Conservation (phyloP, 306 rosid species). For the Alnus rubra region DNA sequence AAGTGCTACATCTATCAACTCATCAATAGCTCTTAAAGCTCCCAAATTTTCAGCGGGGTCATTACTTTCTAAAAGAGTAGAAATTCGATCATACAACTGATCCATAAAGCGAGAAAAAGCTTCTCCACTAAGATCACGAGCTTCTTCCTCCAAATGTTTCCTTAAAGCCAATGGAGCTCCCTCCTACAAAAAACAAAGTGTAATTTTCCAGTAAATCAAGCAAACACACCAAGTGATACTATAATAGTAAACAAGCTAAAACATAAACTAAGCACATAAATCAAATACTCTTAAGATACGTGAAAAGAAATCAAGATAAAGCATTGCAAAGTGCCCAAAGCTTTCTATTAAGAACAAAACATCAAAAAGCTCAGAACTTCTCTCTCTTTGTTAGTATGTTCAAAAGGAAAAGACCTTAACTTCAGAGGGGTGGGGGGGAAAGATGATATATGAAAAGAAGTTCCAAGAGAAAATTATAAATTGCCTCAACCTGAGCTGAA, state of each 20-base stretch:
- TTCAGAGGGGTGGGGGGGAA: neutral
- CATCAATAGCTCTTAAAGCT: constrained; percentile 94
- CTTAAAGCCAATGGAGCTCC: constrained; percentile 78
- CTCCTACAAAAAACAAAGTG: constrained; percentile 43
- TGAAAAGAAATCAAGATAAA: neutral
- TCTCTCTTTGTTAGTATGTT: neutral
- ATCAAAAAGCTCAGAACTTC: neutral
- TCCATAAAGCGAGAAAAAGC: constrained; percentile 93
- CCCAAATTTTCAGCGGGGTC: constrained; percentile 89
- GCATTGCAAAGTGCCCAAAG: neutral
- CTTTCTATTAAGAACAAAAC: neutral
- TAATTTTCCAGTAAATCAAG: neutral
- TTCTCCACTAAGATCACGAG: constrained; percentile 92
- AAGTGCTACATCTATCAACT: constrained; percentile 86
- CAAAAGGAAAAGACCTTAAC: neutral
- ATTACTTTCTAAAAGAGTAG: constrained; percentile 68
- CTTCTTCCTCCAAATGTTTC: constrained; percentile 91
- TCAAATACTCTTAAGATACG: neutral
- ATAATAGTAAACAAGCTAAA: neutral
- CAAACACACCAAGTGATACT: neutral
- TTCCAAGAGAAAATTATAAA: neutral
- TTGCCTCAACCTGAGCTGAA: neutral
- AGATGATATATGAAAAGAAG: neutral
- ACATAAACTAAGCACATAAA: neutral
- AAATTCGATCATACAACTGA: constrained; percentile 85